These are phyloP conservation scores for Volvox reticuliferus DNA, from an alignment of 139 green algal species.

Conservation along the genomic window DNA sequence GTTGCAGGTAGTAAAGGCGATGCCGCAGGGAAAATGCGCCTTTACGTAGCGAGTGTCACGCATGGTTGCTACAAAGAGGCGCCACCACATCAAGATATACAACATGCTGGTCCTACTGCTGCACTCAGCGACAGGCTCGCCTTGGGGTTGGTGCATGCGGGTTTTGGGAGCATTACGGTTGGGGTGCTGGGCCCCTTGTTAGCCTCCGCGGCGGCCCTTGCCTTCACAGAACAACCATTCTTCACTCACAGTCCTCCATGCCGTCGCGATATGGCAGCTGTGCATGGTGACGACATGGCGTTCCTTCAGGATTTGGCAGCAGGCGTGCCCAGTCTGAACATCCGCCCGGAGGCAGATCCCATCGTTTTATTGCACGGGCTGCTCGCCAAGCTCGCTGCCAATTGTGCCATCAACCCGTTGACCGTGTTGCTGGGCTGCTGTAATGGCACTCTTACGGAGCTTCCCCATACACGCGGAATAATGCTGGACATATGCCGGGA, in stretches of 20 bases:
- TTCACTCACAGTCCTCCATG: background rate
- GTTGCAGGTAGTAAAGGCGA: background rate
- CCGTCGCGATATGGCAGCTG: background rate
- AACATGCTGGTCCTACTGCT: too few species aligned
- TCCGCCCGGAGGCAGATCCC: background rate
- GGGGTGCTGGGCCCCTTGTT: conserved; percentile 30
- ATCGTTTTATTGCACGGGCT: conserved; percentile 28
- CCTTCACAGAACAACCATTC: background rate
- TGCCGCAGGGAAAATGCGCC: background rate
- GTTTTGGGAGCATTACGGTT: conserved; percentile 26
- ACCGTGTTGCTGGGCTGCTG: conserved; percentile 63
- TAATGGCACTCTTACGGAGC: conserved; percentile 54
- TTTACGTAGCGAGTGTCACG: conserved; percentile 47
- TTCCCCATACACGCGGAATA: background rate
- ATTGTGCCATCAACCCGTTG: conserved; percentile 66
- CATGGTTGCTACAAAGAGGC: conserved; percentile 47
- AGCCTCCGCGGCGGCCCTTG: background rate
- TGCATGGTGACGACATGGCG: background rate
- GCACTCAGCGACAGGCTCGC: background rate
- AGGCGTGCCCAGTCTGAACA: background rate
- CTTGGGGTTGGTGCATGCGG: conserved; percentile 43
- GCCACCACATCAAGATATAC: background rate
- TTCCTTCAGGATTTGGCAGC: conserved; percentile 10
- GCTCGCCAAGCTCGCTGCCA: conserved; percentile 60
- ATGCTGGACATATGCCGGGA: conserved; percentile 50